These are phyloP conservation scores for Hansenula anomala DNA, from an alignment of 1,139 yeast species.

Conservation along the genomic window DNA sequence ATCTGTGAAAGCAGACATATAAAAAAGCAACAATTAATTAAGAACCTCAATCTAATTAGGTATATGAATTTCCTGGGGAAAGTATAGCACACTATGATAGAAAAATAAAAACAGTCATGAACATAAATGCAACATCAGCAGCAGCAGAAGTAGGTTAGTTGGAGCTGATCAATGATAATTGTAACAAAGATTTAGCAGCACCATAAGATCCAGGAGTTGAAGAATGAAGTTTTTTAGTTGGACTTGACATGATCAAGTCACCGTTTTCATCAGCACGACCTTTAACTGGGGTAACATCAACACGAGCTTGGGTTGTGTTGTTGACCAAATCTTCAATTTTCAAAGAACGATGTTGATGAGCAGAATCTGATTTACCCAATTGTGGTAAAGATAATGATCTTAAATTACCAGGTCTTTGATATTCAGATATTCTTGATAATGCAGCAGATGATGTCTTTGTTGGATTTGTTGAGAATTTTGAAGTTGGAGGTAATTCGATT, in stretches of 20 bases:
- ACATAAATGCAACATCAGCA: too few species aligned
- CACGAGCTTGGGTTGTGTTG: conserved; percentile 5
- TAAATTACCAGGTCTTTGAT: not conserved
- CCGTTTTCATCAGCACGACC: conserved; percentile 17
- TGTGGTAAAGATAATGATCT: conserved; percentile 3
- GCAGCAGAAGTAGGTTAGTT: too few species aligned
- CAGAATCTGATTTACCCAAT: not conserved
- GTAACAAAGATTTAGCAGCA: conserved; percentile 42
- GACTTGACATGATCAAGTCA: conserved; percentile 29
- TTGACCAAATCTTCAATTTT: conserved; percentile 18
- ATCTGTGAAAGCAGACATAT: too few species aligned
- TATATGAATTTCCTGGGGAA: too few species aligned
- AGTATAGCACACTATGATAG: not conserved
- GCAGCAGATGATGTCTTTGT: conserved; percentile 3
- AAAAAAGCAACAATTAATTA: too few species aligned
- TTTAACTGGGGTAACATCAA: conserved; percentile 19
- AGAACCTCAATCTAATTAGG: too few species aligned
- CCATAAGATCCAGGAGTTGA: conserved; percentile 43
- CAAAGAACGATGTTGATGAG: conserved; percentile 8
- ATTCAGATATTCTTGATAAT: conserved; percentile 5
- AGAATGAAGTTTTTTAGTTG: conserved; percentile 25
- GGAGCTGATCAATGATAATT: conserved; percentile 23
- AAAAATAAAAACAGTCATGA: not conserved
- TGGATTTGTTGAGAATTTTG: conserved; percentile 1
- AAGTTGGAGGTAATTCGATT: conserved; percentile 2